A percentile compares a stretch with the other conserved stretches of the same genome.
Conservation (phyloP, 176 grass and related monocot species). For the Chloris gayana region DNA sequence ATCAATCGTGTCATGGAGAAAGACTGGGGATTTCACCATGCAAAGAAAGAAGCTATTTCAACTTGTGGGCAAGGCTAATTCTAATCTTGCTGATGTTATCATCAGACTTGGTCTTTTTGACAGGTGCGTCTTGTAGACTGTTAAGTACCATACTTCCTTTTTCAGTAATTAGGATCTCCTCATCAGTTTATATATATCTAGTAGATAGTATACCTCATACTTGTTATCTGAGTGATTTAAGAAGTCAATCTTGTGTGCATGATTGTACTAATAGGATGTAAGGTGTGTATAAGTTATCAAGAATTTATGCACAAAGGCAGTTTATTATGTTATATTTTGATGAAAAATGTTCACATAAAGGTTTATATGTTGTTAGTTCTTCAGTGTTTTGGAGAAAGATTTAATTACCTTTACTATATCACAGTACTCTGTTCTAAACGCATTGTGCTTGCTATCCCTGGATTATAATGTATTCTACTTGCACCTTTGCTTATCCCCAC, state of each 20-base stretch:
- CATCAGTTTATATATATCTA: background rate
- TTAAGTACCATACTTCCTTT: background rate
- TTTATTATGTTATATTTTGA: background rate
- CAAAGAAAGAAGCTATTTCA: conserved; percentile 98
- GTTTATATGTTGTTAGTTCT: conserved; percentile 27
- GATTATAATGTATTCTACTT: background rate
- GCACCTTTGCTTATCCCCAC: background rate
- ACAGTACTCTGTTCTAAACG: background rate
- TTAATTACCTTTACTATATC: conserved; percentile 8
- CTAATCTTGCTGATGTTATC: conserved; percentile 88
- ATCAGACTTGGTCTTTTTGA: conserved; percentile 97
- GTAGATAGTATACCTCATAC: conserved; percentile 2
- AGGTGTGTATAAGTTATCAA: conserved; percentile 11
- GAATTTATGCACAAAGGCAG: background rate
- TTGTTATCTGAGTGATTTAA: conserved; percentile 21
- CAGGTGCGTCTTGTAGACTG: conserved; percentile 50
- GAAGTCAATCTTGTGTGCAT: background rate
- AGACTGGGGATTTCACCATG: conserved; percentile 89
- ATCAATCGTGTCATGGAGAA: conserved; percentile 96
- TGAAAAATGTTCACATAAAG: background rate
- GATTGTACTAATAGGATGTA: background rate
- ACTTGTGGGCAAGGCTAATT: conserved; percentile 95
- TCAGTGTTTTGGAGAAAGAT: conserved; percentile 11
- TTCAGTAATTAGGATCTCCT: conserved; percentile 4
- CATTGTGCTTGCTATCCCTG: background rate